A percentile compares a stretch with the other conserved stretches of the same genome.
phyloP scores from a whole-genome alignment of 352 stramenopile species.

The Phytophthora megakarya region DNA sequence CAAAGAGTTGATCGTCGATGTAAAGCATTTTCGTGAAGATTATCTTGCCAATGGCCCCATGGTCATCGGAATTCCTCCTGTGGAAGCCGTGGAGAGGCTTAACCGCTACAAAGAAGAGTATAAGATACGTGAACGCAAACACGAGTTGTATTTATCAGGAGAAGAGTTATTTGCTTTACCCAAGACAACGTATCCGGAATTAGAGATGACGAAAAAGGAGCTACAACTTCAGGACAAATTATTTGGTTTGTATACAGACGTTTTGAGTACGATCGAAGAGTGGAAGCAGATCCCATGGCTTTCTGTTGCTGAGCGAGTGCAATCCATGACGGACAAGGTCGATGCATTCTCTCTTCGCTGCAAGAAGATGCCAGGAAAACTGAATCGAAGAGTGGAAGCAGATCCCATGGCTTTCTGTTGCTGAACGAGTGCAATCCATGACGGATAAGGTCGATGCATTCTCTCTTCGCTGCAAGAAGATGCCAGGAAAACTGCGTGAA shows the following conservation, averaged over 20 bases:
- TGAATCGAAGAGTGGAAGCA: conserved; percentile 98
- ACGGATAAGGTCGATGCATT: conserved; percentile 97
- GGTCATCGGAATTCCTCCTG: conserved; percentile 96
- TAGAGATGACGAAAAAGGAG: conserved; percentile 98
- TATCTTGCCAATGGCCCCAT: conserved; percentile 97
- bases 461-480: conserved; percentile 96
- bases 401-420: conserved; percentile 94
- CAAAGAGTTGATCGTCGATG: conserved; percentile 96
- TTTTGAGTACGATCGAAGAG: conserved; percentile 96
- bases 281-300: conserved; percentile 98
- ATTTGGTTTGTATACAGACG: conserved; percentile 97
- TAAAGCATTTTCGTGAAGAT: conserved; percentile 95
- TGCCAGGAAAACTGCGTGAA: conserved; percentile 95
- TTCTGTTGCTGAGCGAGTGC: conserved; percentile 93
- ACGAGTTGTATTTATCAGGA: conserved; percentile 95
- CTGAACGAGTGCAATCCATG: conserved; percentile 95
- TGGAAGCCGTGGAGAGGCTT: conserved; percentile 96
- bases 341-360: conserved; percentile 95
- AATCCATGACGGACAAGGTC: conserved; percentile 97
- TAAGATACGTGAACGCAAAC: conserved; percentile 97
- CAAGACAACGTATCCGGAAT: conserved; percentile 95
- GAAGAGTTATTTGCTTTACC: conserved; percentile 97
- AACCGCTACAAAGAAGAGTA: conserved; percentile 98
- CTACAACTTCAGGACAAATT: conserved; percentile 93
- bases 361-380: conserved; percentile 99